Conservation (phyloP, 768 basidiomycete species). For the Trametes sanguinea region DNA sequence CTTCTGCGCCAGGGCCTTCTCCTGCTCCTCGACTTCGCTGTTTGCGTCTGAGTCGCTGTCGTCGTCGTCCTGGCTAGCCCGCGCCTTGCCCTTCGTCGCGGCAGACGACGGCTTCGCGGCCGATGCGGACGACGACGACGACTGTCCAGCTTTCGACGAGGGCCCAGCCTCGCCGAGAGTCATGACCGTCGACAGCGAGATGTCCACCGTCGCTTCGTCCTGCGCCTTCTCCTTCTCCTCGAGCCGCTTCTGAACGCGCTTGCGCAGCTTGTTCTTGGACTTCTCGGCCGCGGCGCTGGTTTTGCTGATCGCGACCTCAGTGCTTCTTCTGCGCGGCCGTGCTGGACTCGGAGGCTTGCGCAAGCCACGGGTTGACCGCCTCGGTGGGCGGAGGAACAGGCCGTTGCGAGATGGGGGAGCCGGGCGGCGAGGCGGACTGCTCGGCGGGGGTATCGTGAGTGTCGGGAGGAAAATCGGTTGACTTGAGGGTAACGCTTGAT, state of each 20-base stretch:
- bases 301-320: slow-evolving; percentile 69
- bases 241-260: slow-evolving; percentile 54
- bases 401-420: slow-evolving; percentile 25
- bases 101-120: slow-evolving; percentile 2
- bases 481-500: slow-evolving; percentile 69
- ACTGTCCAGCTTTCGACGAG: slow-evolving; percentile 13
- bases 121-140: slow-evolving; percentile 19
- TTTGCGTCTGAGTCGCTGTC: slow-evolving; percentile 55
- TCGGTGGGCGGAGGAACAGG: slow-evolving; percentile 22
- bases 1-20: slow-evolving; percentile 38
- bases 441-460: slow-evolving; percentile 18
- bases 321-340: slow-evolving; percentile 72
- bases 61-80: slow-evolving; percentile 2
- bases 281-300: slow-evolving; percentile 61
- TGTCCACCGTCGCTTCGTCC: slow-evolving; percentile 82
- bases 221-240: slow-evolving; percentile 59
- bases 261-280: slow-evolving; percentile 75
- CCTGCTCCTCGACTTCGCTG: slow-evolving; percentile 74
- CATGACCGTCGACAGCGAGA: slow-evolving; percentile 59
- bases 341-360: slow-evolving; percentile 34
- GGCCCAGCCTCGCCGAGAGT: slow-evolving; percentile 24
- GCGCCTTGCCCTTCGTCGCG: not conserved
- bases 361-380: slow-evolving; percentile 80
- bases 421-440: slow-evolving; percentile 20
- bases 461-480: slow-evolving; percentile 50